phyloP scores from a whole-genome alignment of 129 eudicot species.

The Arctium minus region DNA sequence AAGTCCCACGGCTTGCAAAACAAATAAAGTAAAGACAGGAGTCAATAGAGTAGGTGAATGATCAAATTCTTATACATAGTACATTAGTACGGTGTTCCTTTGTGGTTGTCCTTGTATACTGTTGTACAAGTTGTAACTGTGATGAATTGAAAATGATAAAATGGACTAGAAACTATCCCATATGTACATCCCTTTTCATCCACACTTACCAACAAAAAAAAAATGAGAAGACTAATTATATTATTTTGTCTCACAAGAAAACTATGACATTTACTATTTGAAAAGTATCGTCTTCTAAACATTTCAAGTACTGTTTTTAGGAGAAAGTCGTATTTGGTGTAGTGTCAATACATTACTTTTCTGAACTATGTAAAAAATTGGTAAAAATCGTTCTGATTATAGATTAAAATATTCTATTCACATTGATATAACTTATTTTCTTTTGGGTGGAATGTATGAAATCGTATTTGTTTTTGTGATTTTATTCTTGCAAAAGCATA shows the following conservation, averaged over 20 bases:
- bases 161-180: neutral
- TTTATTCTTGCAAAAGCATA: neutral
- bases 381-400: neutral
- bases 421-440: neutral
- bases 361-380: neutral
- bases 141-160: neutral
- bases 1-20: too few species aligned
- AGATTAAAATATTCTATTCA: neutral
- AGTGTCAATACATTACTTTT: neutral
- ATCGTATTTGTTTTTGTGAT: neutral
- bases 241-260: neutral
- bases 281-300: neutral
- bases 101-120: too few species aligned
- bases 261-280: neutral
- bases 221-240: neutral
- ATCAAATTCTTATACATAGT: neutral
- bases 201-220: neutral
- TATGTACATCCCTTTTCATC: neutral
- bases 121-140: neutral
- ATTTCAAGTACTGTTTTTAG: neutral
- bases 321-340: neutral
- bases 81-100: neutral
- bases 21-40: too few species aligned
- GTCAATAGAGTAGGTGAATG: too few species aligned
- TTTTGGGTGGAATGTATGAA: neutral